Percentiles rank a stretch among this genome's conserved stretches.
Evolutionary conservation across 768 basidiomycete species (phyloP).

Genomic region (Phylloporus sp.): DNA sequence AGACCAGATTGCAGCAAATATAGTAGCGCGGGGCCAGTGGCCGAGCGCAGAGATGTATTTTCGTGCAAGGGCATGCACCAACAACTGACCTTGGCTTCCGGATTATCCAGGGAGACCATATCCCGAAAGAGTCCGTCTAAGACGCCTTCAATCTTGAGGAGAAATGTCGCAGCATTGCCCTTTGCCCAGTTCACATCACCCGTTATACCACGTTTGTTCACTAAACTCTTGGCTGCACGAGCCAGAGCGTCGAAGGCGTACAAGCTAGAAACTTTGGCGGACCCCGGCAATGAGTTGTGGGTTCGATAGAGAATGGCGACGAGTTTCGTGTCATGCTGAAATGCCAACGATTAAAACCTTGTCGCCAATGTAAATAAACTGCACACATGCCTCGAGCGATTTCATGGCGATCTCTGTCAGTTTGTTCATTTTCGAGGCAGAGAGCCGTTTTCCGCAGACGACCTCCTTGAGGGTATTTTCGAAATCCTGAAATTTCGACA

Average conservation of each 20-base stretch:
- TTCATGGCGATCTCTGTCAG: conserved; percentile 75
- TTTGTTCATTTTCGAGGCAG: conserved; percentile 76
- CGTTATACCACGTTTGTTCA: conserved; percentile 57
- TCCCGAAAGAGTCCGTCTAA: conserved; percentile 87
- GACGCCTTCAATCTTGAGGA: conserved; percentile 86
- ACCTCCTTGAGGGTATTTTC: conserved; percentile 77
- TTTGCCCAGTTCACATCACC: conserved; percentile 50
- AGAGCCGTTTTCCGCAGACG: conserved; percentile 77
- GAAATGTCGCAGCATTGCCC: conserved; percentile 77
- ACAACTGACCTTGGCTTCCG: conserved; percentile 83
- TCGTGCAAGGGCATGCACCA: conserved; percentile 5
- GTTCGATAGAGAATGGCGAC: conserved; percentile 86
- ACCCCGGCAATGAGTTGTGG: conserved; percentile 68
- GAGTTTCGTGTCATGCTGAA: conserved; percentile 77
- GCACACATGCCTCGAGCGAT: conserved; percentile 61
- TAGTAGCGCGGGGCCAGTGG: conserved; percentile 8
- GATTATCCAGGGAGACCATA: conserved; percentile 58
- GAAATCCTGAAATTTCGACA: conserved; percentile 54
- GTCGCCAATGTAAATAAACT: not conserved
- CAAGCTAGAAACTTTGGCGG: conserved; percentile 77
- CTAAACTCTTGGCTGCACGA: conserved; percentile 69
- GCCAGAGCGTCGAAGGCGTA: conserved; percentile 93
- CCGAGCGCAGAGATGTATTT: not conserved
- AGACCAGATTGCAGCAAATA: conserved; percentile 4
- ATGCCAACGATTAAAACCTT: not conserved